Base-by-base conservation (phyloP, 208 protist species). In the Balamuthia mandrillaris region DNA sequence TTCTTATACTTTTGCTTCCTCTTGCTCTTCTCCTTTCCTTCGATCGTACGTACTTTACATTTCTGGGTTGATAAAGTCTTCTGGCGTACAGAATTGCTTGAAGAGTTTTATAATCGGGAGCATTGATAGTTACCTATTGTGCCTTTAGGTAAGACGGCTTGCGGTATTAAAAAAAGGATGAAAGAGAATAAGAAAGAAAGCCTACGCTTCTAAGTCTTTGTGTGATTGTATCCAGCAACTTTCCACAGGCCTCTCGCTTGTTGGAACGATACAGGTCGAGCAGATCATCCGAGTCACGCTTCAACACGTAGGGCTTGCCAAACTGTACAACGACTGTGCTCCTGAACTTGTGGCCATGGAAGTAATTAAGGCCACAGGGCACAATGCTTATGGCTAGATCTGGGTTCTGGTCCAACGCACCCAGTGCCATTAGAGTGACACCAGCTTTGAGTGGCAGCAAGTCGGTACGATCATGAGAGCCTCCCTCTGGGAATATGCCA, bases 401-500 rank as follows among this genome's bases (percentile, higher is more conserved):
- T n/a, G n/a, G n/a, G 49, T 94, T 92, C 85, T 96, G 95, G 14
- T 92, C 93, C 31, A 94, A 93, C 10, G 89, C 84, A 31, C 88
- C 88, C 41, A 97, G 89, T 52, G 95, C 96, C 92, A 97, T 97
- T 24, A 96, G 89, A 0, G 95, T 95, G n/a, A 97, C 95, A 33
- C 95, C 96, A 16, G 95, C 95, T 87, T 98, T 98, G 51, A 98
- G 93, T n/a, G 95, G 95, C 60, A 97, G 89, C 86, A 98, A 91
- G 41, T 94, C 93, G 3, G 96, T 95, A 61, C 94, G 89, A 81
- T 98, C 96, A 87, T 98, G 96, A 24, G 95, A 97, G 51, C 96
- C 96, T 68, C 96, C 96, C 87, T 98, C 96, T 9, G 96, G 96
- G 88, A 98, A 98, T 81, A 98, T 97, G 68, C 95, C 96, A 70